Base-by-base conservation (phyloP, 2,329 filamentous ascomycete species). In the Botryotinia narcissicola region DNA sequence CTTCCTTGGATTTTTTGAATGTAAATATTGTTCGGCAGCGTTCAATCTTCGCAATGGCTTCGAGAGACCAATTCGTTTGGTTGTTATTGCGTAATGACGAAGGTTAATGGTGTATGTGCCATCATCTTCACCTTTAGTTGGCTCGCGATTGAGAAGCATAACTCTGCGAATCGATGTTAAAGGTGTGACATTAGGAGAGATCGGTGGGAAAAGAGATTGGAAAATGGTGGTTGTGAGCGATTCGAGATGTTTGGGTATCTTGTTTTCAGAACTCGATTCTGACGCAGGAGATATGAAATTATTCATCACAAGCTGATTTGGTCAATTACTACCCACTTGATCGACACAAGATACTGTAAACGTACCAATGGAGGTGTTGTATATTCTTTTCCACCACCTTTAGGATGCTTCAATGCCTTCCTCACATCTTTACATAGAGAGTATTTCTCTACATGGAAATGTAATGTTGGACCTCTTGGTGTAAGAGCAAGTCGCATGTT, bases 381-480 rank as follows among this genome's bases (percentile, higher is more conserved):
- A 79, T 93, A 97, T 82, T 97, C 94, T 81, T 95, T 95, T 76
- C 92, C 93, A 66, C 92, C 91, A 66, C 91, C 92, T 80, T 91
- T 90, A 14, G 95, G 94, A 78, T 94, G 92, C 82, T 92, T 94
- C 84, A 97, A 90, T 22, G 93, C 90, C 80, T 90, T 92, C 78
- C 92, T 88, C 5, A 99, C 91, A 82, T 99, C 96, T 82, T 96
- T 97, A 83, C 92, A 93, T 4, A 99, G 86, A 51, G 94, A 97
- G 82, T 99, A 99, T 79, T 93, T 94, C 81, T 98, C 94, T 64
- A 99, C 93, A 74, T 95, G 88, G 83, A 99, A 99, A 83, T 98
- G 91, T 76, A 99, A 86, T 0, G 96, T 99, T 70, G 96, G 96
- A 12, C 96, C 96, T 77, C 94, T 89, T 12, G 96, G 96, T 14